phyloP scores from a whole-genome alignment of 495 filamentous ascomycete genomes.

The Cercophora sp. region DNA sequence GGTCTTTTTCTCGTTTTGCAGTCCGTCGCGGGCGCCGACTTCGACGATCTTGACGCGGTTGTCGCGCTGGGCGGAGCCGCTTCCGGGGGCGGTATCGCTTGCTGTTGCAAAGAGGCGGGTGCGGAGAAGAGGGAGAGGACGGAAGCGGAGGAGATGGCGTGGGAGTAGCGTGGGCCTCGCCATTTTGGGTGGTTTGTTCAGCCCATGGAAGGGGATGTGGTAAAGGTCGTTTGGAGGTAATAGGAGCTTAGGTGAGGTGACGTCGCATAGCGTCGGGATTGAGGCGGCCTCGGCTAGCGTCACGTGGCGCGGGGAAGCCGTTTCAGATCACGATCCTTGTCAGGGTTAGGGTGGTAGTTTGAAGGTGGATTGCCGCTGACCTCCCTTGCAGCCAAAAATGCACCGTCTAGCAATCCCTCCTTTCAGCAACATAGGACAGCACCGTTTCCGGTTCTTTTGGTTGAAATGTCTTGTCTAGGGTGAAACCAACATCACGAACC shows the following conservation, averaged over 20 bases:
- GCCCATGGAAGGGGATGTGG: conserved; percentile 7
- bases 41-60: conserved; percentile 71
- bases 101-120: conserved; percentile 37
- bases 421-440: too few species aligned
- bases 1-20: conserved; percentile 90
- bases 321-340: too few species aligned
- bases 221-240: not conserved
- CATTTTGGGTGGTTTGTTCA: conserved; percentile 19
- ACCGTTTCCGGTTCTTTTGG: too few species aligned
- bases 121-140: not conserved
- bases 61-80: conserved; percentile 28
- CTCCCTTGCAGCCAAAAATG: too few species aligned
- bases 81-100: conserved; percentile 17
- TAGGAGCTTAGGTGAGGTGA: conserved; percentile 1
- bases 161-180: conserved; percentile 21
- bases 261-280: conserved; percentile 13
- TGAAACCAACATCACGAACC: too few species aligned
- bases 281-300: too few species aligned
- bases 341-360: too few species aligned
- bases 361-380: too few species aligned
- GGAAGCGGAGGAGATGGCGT: conserved; percentile 7
- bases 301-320: too few species aligned
- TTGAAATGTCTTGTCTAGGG: too few species aligned
- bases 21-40: conserved; percentile 88
- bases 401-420: too few species aligned